Evolutionary conservation across 805 yeast species (phyloP), one percentile per base, ranked within the genome.

Genomic region (Grigorovia yakushimaensis): DNA sequence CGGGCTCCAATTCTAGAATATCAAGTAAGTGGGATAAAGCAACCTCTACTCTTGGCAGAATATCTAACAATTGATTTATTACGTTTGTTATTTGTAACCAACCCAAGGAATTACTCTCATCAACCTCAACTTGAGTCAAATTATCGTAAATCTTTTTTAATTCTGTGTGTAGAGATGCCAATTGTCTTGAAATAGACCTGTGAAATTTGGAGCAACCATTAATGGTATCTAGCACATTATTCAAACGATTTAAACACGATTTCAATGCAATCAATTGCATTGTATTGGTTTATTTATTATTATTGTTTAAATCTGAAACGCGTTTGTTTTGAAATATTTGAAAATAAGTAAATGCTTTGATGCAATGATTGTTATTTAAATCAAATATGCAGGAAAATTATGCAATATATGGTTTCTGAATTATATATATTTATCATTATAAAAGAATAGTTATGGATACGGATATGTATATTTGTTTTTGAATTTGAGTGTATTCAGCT

Each of bases 21-120:
- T 68, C 67, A 37, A 73, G 49, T 3, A 70, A 54, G 41, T 65
- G 65, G 1, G 66, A 50, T 21, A 71, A 59, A 15, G 64, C 53
- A 2, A 62, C 54, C 39, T 73, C 76, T 2, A 73, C 55, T 2
- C 57, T 53, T 9, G 64, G 65, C 8, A 69, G 39, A 35, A 62
- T 62, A 37, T 60, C 54, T 39, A 50, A 47, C n/a, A 71, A 53
- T 36, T 47, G 38, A 5, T 23, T 27, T 3, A 42, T 33, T 15
- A n/a, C 17, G 17, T 33, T 33, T 4, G 37, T 33, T 15, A 33
- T n/a, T 15, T 33, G 37, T 15, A 33, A 33, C 37, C 37, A 33
- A 11, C 24, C 42, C 24, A 17, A 2, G 15, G 20, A n/a, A 18
- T 37, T 37, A 37, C 15, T 18, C 19, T 40, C 20, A 9, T 17